These are phyloP conservation scores for Neurospora pannonica DNA, from an alignment of 495 filamentous ascomycete genomes.

Conservation along the genomic window DNA sequence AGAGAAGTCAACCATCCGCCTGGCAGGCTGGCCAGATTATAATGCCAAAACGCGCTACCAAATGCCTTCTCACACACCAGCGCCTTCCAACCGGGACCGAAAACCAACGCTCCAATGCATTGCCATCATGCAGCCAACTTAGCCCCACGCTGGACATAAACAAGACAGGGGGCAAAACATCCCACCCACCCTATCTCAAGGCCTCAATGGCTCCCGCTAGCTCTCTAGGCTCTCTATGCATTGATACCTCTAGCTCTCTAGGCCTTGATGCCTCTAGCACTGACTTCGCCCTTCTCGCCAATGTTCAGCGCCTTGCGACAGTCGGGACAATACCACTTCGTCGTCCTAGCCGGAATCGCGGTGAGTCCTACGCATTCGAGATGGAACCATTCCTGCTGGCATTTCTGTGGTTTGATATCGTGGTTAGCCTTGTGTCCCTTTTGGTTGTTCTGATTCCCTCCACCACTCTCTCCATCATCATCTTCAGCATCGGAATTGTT, in stretches of 20 bases:
- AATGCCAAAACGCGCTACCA: background rate
- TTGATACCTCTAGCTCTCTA: conserved; percentile 11
- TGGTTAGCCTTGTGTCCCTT: conserved; percentile 6
- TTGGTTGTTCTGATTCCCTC: background rate
- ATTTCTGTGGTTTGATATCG: conserved; percentile 35
- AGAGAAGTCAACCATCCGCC: background rate
- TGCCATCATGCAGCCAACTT: background rate
- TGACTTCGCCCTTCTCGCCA: conserved; percentile 47
- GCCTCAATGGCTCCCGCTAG: background rate
- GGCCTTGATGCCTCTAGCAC: conserved; percentile 41
- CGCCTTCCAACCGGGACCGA: background rate
- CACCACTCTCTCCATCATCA: background rate
- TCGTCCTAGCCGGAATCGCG: conserved; percentile 63
- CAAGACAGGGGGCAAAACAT: background rate
- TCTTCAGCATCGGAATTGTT: background rate
- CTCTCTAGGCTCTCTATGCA: conserved; percentile 19
- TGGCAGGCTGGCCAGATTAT: background rate
- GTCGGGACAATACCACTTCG: conserved; percentile 93
- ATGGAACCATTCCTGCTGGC: conserved; percentile 86
- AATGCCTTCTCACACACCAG: background rate
- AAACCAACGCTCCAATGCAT: background rate
- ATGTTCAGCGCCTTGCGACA: conserved; percentile 62
- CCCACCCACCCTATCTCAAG: background rate
- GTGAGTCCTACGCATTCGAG: conserved; percentile 75
- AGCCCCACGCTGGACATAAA: background rate